These are phyloP conservation scores for Phaseolus lunatus DNA, from an alignment of 306 rosid genomes.

Conservation along the genomic window DNA sequence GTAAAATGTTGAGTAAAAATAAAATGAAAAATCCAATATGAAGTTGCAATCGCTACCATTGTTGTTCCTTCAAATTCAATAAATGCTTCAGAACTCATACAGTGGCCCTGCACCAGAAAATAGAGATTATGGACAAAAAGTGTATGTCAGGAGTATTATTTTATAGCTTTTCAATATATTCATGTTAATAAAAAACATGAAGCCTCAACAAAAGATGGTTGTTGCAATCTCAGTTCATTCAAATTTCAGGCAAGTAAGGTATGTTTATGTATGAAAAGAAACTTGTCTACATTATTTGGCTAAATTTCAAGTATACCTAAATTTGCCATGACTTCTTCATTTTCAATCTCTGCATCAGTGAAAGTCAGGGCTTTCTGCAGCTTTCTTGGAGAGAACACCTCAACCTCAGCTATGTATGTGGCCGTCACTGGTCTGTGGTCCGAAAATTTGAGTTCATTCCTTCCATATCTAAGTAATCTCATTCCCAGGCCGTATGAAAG, in stretches of 20 bases:
- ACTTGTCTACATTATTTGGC: constrained; percentile 54
- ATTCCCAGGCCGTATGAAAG: constrained; percentile 80
- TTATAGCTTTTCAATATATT: constrained; percentile 4
- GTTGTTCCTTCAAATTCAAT: constrained; percentile 28
- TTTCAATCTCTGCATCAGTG: constrained; percentile 89
- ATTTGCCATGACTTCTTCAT: constrained; percentile 51
- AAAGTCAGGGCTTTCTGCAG: constrained; percentile 82
- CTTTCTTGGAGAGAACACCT: constrained; percentile 78
- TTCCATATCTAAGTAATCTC: constrained; percentile 65
- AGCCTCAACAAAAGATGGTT: neutral
- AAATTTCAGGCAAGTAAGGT: constrained; percentile 8
- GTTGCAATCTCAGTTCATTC: constrained; percentile 26
- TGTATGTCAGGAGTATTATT: neutral
- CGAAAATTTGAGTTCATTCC: constrained; percentile 74
- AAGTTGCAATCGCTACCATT: constrained; percentile 39
- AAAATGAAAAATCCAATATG: constrained; percentile 6
- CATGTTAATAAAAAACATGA: constrained; percentile 6
- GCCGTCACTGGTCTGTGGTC: constrained; percentile 98
- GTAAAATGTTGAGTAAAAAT: constrained; percentile 8
- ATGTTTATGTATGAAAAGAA: neutral
- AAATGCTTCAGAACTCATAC: constrained; percentile 44
- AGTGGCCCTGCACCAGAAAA: constrained; percentile 53
- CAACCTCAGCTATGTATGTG: constrained; percentile 81
- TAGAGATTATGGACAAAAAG: constrained; percentile 17
- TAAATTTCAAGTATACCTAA: too few relatives aligned